These are phyloP conservation scores for Acarospora socialis DNA, from an alignment of 2,329 filamentous ascomycete species.

Conservation along the genomic window DNA sequence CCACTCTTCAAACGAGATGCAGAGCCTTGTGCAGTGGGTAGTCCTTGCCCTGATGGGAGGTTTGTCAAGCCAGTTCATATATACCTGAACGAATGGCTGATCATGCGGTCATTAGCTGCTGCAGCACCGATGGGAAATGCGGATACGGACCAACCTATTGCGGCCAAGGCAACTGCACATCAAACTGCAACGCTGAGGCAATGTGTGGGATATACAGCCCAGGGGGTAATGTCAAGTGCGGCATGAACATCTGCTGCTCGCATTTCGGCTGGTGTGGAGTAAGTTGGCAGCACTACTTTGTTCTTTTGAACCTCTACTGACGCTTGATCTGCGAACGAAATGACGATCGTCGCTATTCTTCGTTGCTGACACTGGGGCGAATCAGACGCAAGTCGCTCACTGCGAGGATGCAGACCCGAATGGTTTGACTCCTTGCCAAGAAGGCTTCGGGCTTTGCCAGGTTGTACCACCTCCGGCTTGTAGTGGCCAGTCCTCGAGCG, in stretches of 20 bases:
- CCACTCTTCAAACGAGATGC: too few species aligned
- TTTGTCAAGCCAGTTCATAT: not conserved
- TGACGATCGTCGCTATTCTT: too few species aligned
- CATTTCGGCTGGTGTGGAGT: slow-evolving; percentile 15
- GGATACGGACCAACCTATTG: slow-evolving; percentile 15
- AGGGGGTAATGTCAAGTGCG: slow-evolving; percentile 14
- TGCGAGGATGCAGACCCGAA: slow-evolving; percentile 15
- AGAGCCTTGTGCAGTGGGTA: too few species aligned
- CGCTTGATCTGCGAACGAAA: slow-evolving; percentile 15
- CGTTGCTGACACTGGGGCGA: too few species aligned
- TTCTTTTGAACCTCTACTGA: slow-evolving; percentile 1
- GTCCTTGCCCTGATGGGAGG: not conserved
- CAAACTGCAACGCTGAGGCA: slow-evolving; percentile 11
- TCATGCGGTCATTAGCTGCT: slow-evolving; percentile 8
- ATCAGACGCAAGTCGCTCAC: slow-evolving; percentile 13
- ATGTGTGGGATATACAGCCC: slow-evolving; percentile 13
- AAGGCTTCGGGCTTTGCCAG: slow-evolving; percentile 23
- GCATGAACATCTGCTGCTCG: slow-evolving; percentile 20
- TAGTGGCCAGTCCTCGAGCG: slow-evolving; percentile 14
- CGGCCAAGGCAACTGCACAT: slow-evolving; percentile 12
- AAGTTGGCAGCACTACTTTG: slow-evolving; percentile 1
- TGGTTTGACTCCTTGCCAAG: slow-evolving; percentile 21
- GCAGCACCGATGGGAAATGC: slow-evolving; percentile 10
- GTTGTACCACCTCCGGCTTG: slow-evolving; percentile 17
- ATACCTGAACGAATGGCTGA: not conserved